A percentile compares a stretch with the other conserved stretches of the same genome.
Conservation (phyloP, 2,329 filamentous ascomycete species). For the Verticillium zaregamsianum region DNA sequence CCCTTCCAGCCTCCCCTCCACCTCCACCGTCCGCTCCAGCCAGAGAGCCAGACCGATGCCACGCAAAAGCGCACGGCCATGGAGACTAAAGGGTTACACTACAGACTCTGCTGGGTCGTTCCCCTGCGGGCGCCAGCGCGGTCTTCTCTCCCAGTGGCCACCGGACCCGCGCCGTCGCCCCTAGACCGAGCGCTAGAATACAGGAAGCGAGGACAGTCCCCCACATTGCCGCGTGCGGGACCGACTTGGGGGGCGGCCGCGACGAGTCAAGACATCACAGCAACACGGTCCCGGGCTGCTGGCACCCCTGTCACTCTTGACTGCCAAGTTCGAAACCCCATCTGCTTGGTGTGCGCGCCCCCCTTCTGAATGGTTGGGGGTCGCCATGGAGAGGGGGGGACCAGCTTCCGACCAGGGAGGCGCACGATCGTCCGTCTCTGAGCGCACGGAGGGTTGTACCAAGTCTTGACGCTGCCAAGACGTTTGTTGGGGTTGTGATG, state of each 20-base stretch:
- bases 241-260: background rate
- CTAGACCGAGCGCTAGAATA: background rate
- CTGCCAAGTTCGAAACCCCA: background rate
- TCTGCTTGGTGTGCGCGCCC: background rate
- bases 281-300: background rate
- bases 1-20: background rate
- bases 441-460: background rate
- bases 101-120: background rate
- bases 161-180: background rate
- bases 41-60: background rate
- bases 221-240: background rate
- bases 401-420: background rate
- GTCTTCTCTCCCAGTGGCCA: background rate
- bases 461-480: background rate
- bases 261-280: background rate
- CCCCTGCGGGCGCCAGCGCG: background rate
- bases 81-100: background rate
- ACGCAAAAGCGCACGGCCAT: background rate
- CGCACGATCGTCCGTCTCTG: background rate
- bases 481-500: background rate
- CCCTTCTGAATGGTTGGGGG: background rate
- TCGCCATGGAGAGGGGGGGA: background rate
- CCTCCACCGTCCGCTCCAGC: background rate
- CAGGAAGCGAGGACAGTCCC: background rate
- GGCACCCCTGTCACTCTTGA: background rate